Base-by-base conservation (phyloP, 139 green algal genomes). In the Desmodesmus armatus region DNA sequence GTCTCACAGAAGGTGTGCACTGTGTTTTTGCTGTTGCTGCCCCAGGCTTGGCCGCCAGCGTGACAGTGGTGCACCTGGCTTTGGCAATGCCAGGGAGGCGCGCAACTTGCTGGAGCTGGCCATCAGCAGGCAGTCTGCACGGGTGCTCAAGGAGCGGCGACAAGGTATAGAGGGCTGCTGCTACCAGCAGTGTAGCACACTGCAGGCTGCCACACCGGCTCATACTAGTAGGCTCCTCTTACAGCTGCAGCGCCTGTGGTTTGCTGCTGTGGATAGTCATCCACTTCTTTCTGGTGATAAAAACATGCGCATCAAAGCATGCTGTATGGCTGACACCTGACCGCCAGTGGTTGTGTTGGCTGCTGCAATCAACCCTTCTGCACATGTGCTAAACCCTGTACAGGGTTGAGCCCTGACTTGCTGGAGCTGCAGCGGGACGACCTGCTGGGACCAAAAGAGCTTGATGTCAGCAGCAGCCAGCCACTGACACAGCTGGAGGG, bases 51-150 rank as follows among this genome's bases (percentile, higher is more conserved):
- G 87, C 9, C 63, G 87, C 4, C 78, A 88, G 67, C 85, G 89
- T 4, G 89, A 82, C 31, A 66, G 41, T 66, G 80, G 87, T 43
- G 73, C 29, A 0, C 33, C 58, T 2, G 89, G 89, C 43, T 93
- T 93, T 71, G 89, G 89, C 78, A 93, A 93, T 67, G 89, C 89
- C 43, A 79, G 89, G n/a, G 87, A 87, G 1, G 87, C 90, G 37
- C 82, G 89, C 5, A 93, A 91, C 62, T 65, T 87, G 9, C 85
- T 83, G 41, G 88, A 91, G 85, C 70, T 63, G 41, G 71, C 85
- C 31, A 80, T 89, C 37, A 75, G 13, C 17, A 83, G 88, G 15
- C 88, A 91, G 81, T 81, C 85, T 13, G 86, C 73, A 3, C 66
- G 86, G 0, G 73, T 89, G 44, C 69, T 89, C 58, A 3, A 33